Conservation (phyloP, 192 early-diverging fungal genomes). For the Coemansia sp. region DNA sequence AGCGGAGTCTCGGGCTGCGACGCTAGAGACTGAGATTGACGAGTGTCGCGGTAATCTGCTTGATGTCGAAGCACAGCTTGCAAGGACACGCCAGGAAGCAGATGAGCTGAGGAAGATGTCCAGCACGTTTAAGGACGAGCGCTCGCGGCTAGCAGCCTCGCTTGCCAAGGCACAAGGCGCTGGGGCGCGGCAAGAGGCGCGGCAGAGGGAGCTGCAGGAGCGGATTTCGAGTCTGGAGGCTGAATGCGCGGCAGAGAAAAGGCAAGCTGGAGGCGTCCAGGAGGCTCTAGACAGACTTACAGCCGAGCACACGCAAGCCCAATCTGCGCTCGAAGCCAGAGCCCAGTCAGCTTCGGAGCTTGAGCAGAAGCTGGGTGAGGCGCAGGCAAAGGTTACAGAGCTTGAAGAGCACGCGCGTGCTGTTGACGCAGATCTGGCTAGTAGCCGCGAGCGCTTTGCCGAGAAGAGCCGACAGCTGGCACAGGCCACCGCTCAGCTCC, state of each 20-base stretch:
- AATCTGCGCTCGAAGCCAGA: neutral
- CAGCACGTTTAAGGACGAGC: slow-evolving; percentile 20
- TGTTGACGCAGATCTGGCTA: slow-evolving; percentile 47
- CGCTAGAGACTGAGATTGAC: slow-evolving; percentile 5
- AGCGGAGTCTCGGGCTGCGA: neutral
- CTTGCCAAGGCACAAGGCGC: slow-evolving; percentile 42
- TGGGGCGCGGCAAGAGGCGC: slow-evolving; percentile 24
- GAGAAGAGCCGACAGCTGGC: slow-evolving; percentile 47
- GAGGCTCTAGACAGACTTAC: neutral
- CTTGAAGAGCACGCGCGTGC: slow-evolving; percentile 47
- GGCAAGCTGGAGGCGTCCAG: slow-evolving; percentile 10
- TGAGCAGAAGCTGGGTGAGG: slow-evolving; percentile 27
- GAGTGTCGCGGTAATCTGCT: slow-evolving; percentile 4
- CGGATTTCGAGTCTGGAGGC: slow-evolving; percentile 8
- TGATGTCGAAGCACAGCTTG: slow-evolving; percentile 1
- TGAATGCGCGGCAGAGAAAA: slow-evolving; percentile 6
- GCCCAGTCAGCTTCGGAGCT: neutral
- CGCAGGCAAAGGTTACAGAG: slow-evolving; percentile 8
- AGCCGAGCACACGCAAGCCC: slow-evolving; percentile 4
- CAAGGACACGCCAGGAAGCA: neutral
- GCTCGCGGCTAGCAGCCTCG: slow-evolving; percentile 25
- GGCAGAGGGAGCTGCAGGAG: slow-evolving; percentile 22
- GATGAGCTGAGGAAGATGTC: slow-evolving; percentile 1
- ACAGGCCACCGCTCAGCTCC: slow-evolving; percentile 34
- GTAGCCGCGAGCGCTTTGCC: slow-evolving; percentile 50